These are phyloP conservation scores for Magnolia changhungtana DNA, from an alignment of 164 flowering plant species.

Conservation along the genomic window DNA sequence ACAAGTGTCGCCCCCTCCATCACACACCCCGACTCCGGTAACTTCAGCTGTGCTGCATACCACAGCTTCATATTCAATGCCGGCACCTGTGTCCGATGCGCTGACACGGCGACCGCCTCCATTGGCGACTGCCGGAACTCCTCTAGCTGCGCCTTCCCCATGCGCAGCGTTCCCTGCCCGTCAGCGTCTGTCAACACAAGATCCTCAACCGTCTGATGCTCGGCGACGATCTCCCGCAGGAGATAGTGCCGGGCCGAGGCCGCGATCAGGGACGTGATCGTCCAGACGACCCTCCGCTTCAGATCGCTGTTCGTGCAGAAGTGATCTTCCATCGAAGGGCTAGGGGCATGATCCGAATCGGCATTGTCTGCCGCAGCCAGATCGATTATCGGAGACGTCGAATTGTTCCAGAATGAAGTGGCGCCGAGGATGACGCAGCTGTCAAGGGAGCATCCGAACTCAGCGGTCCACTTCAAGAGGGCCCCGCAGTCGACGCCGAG, in stretches of 20 bases:
- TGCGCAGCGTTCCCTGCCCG: constrained; percentile 9
- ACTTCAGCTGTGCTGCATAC: constrained; percentile 9
- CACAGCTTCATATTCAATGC: constrained; percentile 14
- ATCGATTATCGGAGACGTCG: constrained; percentile 11
- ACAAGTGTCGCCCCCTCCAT: constrained; percentile 13
- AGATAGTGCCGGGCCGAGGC: constrained; percentile 14
- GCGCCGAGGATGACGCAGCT: constrained; percentile 44
- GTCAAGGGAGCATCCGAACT: constrained; percentile 36
- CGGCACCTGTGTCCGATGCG: constrained; percentile 9
- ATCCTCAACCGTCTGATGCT: constrained; percentile 5
- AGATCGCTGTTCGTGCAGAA: constrained; percentile 1
- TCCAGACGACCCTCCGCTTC: constrained; percentile 13
- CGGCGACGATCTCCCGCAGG: constrained; percentile 1
- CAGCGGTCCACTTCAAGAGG: constrained; percentile 46
- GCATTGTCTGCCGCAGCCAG: not conserved
- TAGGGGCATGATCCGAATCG: not conserved
- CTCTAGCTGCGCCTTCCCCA: constrained; percentile 6
- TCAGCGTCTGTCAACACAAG: constrained; percentile 5
- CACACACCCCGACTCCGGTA: not conserved
- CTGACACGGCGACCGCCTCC: not conserved
- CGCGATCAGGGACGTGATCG: constrained; percentile 4
- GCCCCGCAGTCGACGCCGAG: constrained; percentile 36
- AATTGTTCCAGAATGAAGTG: not conserved
- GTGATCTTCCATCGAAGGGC: not conserved
- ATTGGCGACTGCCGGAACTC: constrained; percentile 7